Base-by-base conservation (phyloP, 176 grass and related monocot genomes). In the Bonia amplexicaulis region DNA sequence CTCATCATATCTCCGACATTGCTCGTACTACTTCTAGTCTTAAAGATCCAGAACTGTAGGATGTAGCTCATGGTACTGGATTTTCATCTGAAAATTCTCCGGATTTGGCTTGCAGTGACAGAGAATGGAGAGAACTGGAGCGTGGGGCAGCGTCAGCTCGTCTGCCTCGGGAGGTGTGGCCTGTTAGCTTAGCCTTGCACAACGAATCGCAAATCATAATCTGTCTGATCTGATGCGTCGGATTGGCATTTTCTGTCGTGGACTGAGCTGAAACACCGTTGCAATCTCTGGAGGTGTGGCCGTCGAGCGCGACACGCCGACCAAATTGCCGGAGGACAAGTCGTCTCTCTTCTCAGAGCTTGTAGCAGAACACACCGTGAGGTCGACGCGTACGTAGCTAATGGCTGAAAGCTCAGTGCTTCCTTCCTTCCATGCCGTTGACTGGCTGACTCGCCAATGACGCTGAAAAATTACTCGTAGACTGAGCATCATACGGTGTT, bases 281-380 rank as follows among this genome's bases (percentile, higher is more conserved):
- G 13, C 64, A 9, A 31, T 48, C 3, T 87, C 48, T 84, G 41
- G 80, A 95, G 89, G 91, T 66, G 14, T 93, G 79, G 89, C 84
- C 16, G 91, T 90, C 79, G 95, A 95, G 84, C 79, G 74, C 76
- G 91, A 89, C 76, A 87, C 90, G 55, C 95, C 89, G 35, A 53
- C 31, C 14, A 92, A 37, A 70, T 88, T 95, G 71, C 74, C 95
- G 72, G 82, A 92, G 77, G 63, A 93, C 80, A 90, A 71, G 80
- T 85, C 85, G 10, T 95, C 95, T 31, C 71, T 95, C 15, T 97
- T 97, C 63, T 78, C 92, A 2, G 89, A 97, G 89, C 95, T 97
- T 17, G 90, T 97, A 12, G 77, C 84, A 4, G 89, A 97, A 75
- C 91, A 95, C 75, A 91, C 79, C 9, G 90, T 84, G 80, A 88